Conservation (phyloP, 495 filamentous ascomycete genomes). For the Xylaria venustula region DNA sequence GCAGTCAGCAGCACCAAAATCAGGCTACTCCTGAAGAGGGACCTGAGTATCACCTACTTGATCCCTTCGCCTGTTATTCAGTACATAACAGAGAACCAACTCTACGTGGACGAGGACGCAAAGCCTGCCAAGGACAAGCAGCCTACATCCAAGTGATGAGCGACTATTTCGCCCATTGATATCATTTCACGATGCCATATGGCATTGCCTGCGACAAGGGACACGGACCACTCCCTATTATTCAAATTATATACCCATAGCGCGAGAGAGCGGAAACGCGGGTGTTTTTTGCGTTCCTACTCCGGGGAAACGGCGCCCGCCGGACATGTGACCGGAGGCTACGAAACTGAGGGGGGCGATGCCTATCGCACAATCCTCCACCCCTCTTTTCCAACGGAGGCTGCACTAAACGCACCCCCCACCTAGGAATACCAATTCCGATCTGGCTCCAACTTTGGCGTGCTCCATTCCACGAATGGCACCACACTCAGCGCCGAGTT, state of each 20-base stretch:
- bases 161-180: neutral
- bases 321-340: conserved; percentile 4
- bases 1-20: conserved; percentile 87
- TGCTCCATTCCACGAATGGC: conserved; percentile 11
- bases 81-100: conserved; percentile 72
- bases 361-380: neutral
- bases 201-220: neutral
- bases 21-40: conserved; percentile 74
- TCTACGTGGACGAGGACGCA: conserved; percentile 67
- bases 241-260: neutral
- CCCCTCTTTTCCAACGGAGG: neutral
- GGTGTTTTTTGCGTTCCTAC: neutral
- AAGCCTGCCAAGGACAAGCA: conserved; percentile 32
- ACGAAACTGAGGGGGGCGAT: neutral
- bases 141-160: conserved; percentile 11
- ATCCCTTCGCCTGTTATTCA: conserved; percentile 56
- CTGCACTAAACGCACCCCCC: neutral
- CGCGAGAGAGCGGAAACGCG: neutral
- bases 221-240: neutral
- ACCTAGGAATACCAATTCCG: neutral
- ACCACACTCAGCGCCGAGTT: neutral
- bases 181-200: neutral
- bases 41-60: conserved; percentile 66
- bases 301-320: neutral
- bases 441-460: neutral